Evolutionary conservation across 2,329 filamentous ascomycete genomes (phyloP).

Genomic region (Sporothrix globosa): DNA sequence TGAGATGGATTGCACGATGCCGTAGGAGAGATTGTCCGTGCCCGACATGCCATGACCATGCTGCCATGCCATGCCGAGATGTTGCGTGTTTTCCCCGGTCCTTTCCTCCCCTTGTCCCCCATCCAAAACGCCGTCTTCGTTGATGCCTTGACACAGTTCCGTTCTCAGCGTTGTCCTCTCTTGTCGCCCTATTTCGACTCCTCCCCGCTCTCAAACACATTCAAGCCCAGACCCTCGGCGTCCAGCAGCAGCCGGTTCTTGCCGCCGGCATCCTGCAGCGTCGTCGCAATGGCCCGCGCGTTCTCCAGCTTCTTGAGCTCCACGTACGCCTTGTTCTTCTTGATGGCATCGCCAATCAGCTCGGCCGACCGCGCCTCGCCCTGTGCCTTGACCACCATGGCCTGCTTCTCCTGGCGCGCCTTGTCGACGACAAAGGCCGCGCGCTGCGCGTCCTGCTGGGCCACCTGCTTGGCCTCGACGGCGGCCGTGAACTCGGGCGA

Average conservation of each 20-base stretch:
- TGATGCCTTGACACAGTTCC: background rate
- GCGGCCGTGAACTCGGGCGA: conserved; percentile 74
- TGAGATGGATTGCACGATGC: conserved; percentile 6
- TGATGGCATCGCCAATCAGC: conserved; percentile 98
- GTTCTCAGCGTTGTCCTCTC: no score
- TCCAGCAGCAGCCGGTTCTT: conserved; percentile 95
- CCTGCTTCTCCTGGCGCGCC: conserved; percentile 98
- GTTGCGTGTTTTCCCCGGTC: background rate
- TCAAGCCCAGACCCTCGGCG: conserved; percentile 85
- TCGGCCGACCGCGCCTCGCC: conserved; percentile 98
- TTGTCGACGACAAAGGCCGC: conserved; percentile 99
- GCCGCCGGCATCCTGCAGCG: conserved; percentile 82
- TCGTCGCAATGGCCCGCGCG: conserved; percentile 81
- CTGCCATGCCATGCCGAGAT: background rate
- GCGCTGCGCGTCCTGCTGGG: conserved; percentile 91
- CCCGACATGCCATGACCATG: background rate
- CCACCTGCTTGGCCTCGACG: conserved; percentile 74
- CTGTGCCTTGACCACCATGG: conserved; percentile 96
- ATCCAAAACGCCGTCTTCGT: conserved; percentile 21
- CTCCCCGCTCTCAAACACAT: conserved; percentile 66
- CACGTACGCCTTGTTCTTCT: conserved; percentile 97
- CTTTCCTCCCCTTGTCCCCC: background rate
- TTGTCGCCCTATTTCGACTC: conserved; percentile 47
- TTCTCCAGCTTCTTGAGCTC: conserved; percentile 99
- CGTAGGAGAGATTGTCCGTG: conserved; percentile 24